Conservation (phyloP, 2,329 filamentous ascomycete genomes). For the Botrytis byssoidea region DNA sequence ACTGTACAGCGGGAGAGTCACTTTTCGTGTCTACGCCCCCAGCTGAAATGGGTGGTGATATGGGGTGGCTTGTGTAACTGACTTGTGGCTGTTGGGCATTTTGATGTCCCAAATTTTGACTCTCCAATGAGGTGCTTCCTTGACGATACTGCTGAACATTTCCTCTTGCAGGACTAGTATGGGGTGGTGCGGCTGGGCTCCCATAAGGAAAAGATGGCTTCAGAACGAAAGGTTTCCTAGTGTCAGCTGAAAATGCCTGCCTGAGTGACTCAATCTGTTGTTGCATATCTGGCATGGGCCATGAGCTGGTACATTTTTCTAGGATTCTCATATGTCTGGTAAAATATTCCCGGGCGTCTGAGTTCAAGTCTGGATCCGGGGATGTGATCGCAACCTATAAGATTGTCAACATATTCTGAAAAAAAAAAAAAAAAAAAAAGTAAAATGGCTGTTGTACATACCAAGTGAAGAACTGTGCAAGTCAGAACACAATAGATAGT, state of each 20-base stretch:
- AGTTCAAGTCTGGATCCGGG: constrained; percentile 83
- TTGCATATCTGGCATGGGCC: constrained; percentile 88
- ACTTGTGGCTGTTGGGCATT: constrained; percentile 53
- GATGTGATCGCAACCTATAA: constrained; percentile 84
- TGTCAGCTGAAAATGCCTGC: constrained; percentile 87
- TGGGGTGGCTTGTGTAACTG: constrained; percentile 68
- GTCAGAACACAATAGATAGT: constrained; percentile 90
- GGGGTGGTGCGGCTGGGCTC: constrained; percentile 53
- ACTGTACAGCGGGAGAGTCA: constrained; percentile 71
- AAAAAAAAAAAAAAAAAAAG: constrained; percentile 22
- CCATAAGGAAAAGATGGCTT: constrained; percentile 86
- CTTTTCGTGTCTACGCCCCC: constrained; percentile 70
- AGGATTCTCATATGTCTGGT: constrained; percentile 91
- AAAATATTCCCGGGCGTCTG: constrained; percentile 84
- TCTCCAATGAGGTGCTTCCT: constrained; percentile 39
- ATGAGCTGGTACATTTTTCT: constrained; percentile 77
- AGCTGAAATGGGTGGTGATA: constrained; percentile 77
- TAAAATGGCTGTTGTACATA: constrained; percentile 50
- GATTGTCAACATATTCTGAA: constrained; percentile 21
- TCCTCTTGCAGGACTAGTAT: constrained; percentile 31
- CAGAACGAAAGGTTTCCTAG: constrained; percentile 79
- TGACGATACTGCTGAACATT: constrained; percentile 34
- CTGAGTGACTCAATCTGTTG: constrained; percentile 85
- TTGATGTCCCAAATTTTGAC: constrained; percentile 50
- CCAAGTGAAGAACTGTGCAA: constrained; percentile 89